phyloP scores from a whole-genome alignment of 148 eudicot species.

The Rhododendron ovatum region DNA sequence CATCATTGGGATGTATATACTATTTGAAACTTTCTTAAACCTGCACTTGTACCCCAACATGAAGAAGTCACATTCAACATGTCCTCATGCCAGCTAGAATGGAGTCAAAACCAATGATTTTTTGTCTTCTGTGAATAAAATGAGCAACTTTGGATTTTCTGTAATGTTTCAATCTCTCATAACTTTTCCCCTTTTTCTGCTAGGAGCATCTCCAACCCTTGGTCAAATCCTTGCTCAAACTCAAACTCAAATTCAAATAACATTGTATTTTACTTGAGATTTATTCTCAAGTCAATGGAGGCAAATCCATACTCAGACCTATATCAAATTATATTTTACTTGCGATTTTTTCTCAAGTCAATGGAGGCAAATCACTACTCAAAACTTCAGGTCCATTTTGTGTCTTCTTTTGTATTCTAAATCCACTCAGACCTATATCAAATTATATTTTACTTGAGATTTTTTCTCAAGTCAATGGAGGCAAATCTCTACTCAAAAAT shows the following conservation, averaged over 20 bases:
- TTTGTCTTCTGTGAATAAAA: not conserved
- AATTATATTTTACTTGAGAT: too few species aligned
- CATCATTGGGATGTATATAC: not conserved
- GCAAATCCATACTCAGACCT: too few species aligned
- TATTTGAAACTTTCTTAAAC: not conserved
- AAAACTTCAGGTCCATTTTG: too few species aligned
- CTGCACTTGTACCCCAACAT: not conserved
- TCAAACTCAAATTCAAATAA: too few species aligned
- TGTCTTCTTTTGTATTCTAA: too few species aligned
- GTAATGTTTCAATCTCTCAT: not conserved
- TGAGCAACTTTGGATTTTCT: not conserved
- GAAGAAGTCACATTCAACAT: not conserved
- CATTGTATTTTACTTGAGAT: not conserved
- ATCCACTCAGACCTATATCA: too few species aligned
- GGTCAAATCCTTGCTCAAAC: too few species aligned
- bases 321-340: too few species aligned
- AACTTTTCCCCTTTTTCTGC: not conserved
- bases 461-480: not conserved
- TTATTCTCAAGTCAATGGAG: not conserved
- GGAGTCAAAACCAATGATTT: not conserved
- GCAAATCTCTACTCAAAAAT: not conserved
- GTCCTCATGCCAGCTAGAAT: not conserved
- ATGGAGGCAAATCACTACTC: not conserved
- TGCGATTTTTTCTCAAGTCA: not conserved
- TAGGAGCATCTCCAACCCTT: not conserved